Base-by-base conservation (phyloP, 345 rosid species). In the Passiflora organensis region DNA sequence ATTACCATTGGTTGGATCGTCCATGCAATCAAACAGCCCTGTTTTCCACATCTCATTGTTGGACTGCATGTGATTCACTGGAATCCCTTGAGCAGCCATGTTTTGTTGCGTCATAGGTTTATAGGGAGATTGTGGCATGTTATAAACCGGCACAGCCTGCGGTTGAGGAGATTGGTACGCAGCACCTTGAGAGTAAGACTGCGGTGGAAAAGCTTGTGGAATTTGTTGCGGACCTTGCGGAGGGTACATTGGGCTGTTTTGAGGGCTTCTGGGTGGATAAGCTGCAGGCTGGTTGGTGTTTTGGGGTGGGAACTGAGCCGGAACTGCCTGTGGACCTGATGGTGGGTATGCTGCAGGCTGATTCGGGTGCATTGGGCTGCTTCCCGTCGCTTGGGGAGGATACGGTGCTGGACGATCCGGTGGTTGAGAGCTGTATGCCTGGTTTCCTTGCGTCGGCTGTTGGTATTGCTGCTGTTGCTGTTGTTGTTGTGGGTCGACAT, bases 1-100 rank as follows among this genome's bases (percentile, higher is more conserved):
- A 2, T 48, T 62, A 86, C 95, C 84, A 52, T 81, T 86, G 49
- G 21, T 58, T 14, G 84, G 79, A 48, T 86, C 86, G 17, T 86
- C 80, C 43, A 41, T 41, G 43, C 43, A 41, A 9, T 41, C 43
- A 41, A 41, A 41, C 13, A 41, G 4, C 5, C 43, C 43, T 41
- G 43, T 41, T 12, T 15, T 41, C 43, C 43, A 41, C 5, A 8
- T 41, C 43, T 41, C n/a, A 41, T 41, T 41, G n/a, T 11, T 8
- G 13, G n/a, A 13, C 15, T 41, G 43, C n/a, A 13, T 41, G 13
- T 13, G 43, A 15, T 13, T 11, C 43, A 41, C 15, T 11, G 43
- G 43, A 41, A 41, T 41, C 13, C 43, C 43, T 6, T 13, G 6
- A 6, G 43, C 41, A 1, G 41, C 41, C 2, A 2, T 37, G 13